Base-by-base conservation (phyloP, 306 rosid genomes). In the Sechiopsis laciniata region DNA sequence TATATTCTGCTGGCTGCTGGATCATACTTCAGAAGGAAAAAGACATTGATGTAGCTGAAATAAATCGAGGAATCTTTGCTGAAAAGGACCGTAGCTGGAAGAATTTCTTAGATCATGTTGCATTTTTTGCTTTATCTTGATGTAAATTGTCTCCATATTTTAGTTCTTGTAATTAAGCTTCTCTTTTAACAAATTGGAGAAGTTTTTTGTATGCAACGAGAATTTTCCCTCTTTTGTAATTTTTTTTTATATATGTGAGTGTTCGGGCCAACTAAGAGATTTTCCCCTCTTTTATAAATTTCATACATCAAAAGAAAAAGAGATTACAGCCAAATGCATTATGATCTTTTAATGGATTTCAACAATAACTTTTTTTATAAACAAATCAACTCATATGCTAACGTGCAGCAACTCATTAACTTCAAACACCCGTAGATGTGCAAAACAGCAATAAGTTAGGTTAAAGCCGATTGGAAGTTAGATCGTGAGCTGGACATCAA, bases 391-490 rank as follows among this genome's bases (percentile, higher is more conserved):
- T n/a, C 48, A 62, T 32, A 32, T 46, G 21, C 29, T 60, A 60
- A 60, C 48, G 29, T 32, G 22, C 68, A 62, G 14, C 19, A 32
- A 62, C 15, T 62, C 50, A 62, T 62, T 62, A 50, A 12, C 69
- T 32, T 32, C 69, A 62, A 35, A 45, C 21, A 15, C 13, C 8
- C 6, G 50, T 62, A 62, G 35, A 37, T 16, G 50, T 35, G 69
- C 19, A 15, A 62, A 35, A 1, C 14, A 62, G 22, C 48, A 62
- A 35, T 62, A 60, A 14, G 48, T 48, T 62, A 62, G 22, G 48
- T 48, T 62, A 62, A 35, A 32, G 20, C 48, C 68, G 7, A 61
- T 2, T 20, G 13, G 40, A 62, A 62, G 69, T 35, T 32, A 35
- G 50, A 62, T 16, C 62, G 21, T 57, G 15, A 6, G 69, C 22